phyloP scores from a whole-genome alignment of 2,329 filamentous ascomycete species.

The Eutypella sp. region DNA sequence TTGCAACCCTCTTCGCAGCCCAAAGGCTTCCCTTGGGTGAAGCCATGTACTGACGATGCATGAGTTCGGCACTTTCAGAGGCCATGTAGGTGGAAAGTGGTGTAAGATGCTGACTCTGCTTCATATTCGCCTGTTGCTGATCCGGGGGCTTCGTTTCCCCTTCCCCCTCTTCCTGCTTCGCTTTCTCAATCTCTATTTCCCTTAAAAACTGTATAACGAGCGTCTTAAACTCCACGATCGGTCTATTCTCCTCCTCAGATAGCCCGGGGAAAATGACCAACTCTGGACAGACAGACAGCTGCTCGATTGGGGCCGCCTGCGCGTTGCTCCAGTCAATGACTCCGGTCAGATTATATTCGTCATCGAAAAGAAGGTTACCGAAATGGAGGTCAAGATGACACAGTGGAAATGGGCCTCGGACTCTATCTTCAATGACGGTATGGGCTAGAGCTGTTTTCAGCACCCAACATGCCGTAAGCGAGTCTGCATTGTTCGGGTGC shows the following conservation, averaged over 20 bases:
- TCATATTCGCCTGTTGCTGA: no score
- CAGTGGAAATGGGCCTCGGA: conserved; percentile 31
- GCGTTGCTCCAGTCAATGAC: conserved; percentile 32
- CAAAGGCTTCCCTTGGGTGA: no score
- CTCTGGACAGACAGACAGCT: conserved; percentile 30
- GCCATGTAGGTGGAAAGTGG: no score
- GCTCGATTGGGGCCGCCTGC: conserved; percentile 29
- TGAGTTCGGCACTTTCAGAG: no score
- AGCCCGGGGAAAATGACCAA: conserved; percentile 24
- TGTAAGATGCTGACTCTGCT: no score
- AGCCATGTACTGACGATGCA: no score
- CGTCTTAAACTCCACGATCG: no score
- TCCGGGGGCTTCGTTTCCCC: no score
- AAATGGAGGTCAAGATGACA: conserved; percentile 30
- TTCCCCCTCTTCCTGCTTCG: no score
- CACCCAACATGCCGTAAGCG: conserved; percentile 27
- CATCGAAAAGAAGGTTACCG: conserved; percentile 37
- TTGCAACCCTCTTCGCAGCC: no score
- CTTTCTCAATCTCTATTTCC: no score
- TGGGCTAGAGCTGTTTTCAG: conserved; percentile 23
- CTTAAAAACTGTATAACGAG: no score
- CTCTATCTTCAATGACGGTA: conserved; percentile 23
- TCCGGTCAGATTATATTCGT: conserved; percentile 33
- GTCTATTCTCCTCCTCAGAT: conserved; percentile 24
- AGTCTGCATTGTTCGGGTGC: conserved; percentile 22